Percentiles rank a stretch among this genome's conserved stretches.
Conservation (phyloP, 441 rosid genomes). For the Dalechampia spathulata region DNA sequence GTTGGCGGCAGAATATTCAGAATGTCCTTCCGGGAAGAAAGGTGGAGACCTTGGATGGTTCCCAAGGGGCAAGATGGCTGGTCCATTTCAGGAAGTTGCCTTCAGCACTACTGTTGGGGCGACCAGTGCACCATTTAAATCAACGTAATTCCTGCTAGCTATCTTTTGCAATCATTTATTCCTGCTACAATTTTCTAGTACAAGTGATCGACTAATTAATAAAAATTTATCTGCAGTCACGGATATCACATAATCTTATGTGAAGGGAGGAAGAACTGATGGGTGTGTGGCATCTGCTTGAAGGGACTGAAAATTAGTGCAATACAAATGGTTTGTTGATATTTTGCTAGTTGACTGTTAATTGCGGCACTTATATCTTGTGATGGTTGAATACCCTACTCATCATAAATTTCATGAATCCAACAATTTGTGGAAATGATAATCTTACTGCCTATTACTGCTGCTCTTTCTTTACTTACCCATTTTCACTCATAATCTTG, state of each 20-base stretch:
- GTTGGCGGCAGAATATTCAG: slow-evolving; percentile 93
- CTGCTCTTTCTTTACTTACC: neutral
- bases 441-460: neutral
- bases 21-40: slow-evolving; percentile 93
- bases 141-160: slow-evolving; percentile 44
- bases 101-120: slow-evolving; percentile 74
- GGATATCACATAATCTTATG: slow-evolving; percentile 79
- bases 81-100: slow-evolving; percentile 94
- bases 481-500: neutral
- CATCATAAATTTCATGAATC: neutral
- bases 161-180: neutral
- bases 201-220: neutral
- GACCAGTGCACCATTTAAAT: slow-evolving; percentile 93
- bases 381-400: slow-evolving; percentile 1
- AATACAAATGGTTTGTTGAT: neutral
- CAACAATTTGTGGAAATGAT: slow-evolving; percentile 1
- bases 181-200: neutral
- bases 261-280: slow-evolving; percentile 89
- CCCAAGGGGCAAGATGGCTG: slow-evolving; percentile 97
- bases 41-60: slow-evolving; percentile 99
- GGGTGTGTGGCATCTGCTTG: neutral
- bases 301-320: neutral
- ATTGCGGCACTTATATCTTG: neutral
- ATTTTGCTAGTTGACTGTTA: neutral
- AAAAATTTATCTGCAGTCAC: slow-evolving; percentile 43